Conservation (phyloP, 1,284 basidiomycete species). For the Boletus semigastroideus region DNA sequence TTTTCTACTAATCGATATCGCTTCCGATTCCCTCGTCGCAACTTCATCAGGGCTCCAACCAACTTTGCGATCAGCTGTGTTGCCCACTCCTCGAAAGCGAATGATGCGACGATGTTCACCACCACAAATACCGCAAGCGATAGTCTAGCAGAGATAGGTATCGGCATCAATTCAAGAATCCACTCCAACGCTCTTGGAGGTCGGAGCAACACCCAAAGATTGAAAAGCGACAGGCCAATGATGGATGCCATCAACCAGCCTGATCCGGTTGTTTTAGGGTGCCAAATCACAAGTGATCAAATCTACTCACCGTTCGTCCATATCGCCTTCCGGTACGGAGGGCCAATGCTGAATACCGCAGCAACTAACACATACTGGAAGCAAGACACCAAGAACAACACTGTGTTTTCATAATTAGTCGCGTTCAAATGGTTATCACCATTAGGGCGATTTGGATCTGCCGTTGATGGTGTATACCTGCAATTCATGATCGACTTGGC, state of each 20-base stretch:
- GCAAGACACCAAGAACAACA: constrained; percentile 90
- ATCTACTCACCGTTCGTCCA: constrained; percentile 83
- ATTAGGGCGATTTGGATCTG: constrained; percentile 48
- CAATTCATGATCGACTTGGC: constrained; percentile 1
- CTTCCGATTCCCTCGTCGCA: constrained; percentile 42
- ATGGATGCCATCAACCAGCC: constrained; percentile 80
- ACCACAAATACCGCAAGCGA: constrained; percentile 71
- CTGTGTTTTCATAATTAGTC: constrained; percentile 93
- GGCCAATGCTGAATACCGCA: constrained; percentile 96
- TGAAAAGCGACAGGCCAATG: constrained; percentile 65
- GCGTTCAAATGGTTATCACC: constrained; percentile 80
- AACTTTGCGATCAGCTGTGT: constrained; percentile 58
- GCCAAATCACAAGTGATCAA: background rate
- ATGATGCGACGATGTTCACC: constrained; percentile 72
- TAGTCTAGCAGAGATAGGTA: constrained; percentile 72
- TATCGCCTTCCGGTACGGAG: constrained; percentile 93
- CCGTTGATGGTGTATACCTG: constrained; percentile 57
- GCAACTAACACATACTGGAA: constrained; percentile 99
- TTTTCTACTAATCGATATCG: constrained; percentile 59
- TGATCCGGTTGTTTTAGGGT: constrained; percentile 33
- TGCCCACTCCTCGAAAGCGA: constrained; percentile 82
- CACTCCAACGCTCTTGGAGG: constrained; percentile 64
- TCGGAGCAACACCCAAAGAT: constrained; percentile 70
- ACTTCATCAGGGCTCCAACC: constrained; percentile 49
- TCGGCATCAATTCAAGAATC: constrained; percentile 76